Evolutionary conservation across 179 eudicot genomes (phyloP), one percentile per base, ranked within the genome.

Genomic region (Drosera spatulata): DNA sequence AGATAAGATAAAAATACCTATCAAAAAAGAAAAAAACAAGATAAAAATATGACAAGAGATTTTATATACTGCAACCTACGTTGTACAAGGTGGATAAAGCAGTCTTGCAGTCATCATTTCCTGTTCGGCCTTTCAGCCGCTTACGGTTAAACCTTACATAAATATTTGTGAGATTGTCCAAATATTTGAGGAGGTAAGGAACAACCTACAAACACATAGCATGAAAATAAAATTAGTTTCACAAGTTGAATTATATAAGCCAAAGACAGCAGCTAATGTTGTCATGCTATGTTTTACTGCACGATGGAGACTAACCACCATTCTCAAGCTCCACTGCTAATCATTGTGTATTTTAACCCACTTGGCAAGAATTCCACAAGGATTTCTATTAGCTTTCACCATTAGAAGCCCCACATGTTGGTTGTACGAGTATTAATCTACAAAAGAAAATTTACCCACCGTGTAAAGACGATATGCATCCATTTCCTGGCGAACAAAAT

Each of bases 81-180:
- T 89, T 83, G 77, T 86, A 89, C 55, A 93, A 78, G 53, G 97
- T 89, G 41, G 99, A 90, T 43, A 93, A 88, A 41, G 99, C 95
- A 66, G 74, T 77, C 76, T 78, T 86, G 82, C 99, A 93, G 70
- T 93, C 99, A 58, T 89, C 87, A 77, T 93, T 91, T 63, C 91
- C 97, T 4, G 91, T 86, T 9, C 97, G 91, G 11, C 99, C 99
- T 77, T 90, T 93, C 33, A 93, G 89, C 63, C 99, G 83, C 82
- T 90, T 93, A 54, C 99, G 94, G 69, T 89, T 93, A 73, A 93
- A 86, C 53, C 99, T 79, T 54, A 93, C 99, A 61, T 90, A 93
- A 33, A 93, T 82, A 72, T 93, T 93, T 10, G 99, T 93, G 55
- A 93, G 80, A 63, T 85, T 84, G 58, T 93, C 97, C n/a, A 93